Evolutionary conservation across 2,329 filamentous ascomycete genomes (phyloP), one percentile per base, ranked within the genome.

Genomic region (Nemania sp.): DNA sequence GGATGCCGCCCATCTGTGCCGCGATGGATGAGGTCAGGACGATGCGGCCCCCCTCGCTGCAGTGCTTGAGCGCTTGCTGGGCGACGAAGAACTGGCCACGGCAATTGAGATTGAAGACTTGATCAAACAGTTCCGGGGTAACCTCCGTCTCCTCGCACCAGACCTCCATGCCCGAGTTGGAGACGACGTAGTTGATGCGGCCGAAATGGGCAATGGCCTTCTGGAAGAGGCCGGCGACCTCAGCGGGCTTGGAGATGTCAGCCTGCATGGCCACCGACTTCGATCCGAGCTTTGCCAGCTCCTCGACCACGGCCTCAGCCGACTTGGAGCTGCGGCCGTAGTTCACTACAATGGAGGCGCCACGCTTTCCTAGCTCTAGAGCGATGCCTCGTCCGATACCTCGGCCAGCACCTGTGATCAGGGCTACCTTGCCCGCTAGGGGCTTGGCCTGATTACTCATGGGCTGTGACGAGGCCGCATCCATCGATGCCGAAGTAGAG

Each of bases 61-160:
- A 83, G 77, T 90, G 80, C 77, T 88, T 88, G 76, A 89, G 89
- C 6, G 85, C 90, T 59, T 90, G 86, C 77, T 91, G 88, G 18
- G 88, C 89, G 54, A 92, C 88, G 74, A 92, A 91, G 80, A 91
- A 91, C 76, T 91, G 87, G 48, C 87, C 88, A 42, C 87, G 81
- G 62, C 85, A 82, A 78, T 90, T 90, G 69, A 90, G 80, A 78
- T 86, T 85, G 79, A 90, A 90, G 67, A 90, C 87, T 68, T 86
- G 81, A 76, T 90, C 87, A 77, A 86, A 90, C 67, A 89, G 87
- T 77, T 88, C 87, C 72, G 87, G 84, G 4, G 85, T 84, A 37
- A 90, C 86, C 65, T 90, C 86, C 71, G 87, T 84, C 67, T 88
- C 87, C 74, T 87, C 83, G 72, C 87, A 87, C 86, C 87, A 90